Evolutionary conservation across 805 yeast species (phyloP).

Genomic region (Pichia insulana): DNA sequence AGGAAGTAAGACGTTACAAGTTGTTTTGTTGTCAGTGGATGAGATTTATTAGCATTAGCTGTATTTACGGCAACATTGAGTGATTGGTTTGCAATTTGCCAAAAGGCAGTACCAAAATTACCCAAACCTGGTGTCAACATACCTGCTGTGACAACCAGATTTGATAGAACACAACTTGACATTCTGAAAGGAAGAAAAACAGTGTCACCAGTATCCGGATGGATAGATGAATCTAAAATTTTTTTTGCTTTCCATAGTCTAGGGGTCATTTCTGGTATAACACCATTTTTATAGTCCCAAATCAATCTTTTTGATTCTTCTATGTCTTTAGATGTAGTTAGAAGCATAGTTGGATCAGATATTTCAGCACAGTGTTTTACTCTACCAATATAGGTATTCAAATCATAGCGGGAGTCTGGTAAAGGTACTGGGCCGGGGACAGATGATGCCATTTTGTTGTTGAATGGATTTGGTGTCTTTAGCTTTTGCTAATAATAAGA

Average conservation of each 20-base stretch:
- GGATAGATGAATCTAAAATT: conserved; percentile 82
- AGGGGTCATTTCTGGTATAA: conserved; percentile 55
- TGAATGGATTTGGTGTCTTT: too few species aligned
- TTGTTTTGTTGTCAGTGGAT: conserved; percentile 76
- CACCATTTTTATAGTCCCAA: conserved; percentile 67
- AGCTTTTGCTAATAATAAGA: too few species aligned
- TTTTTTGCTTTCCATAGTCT: conserved; percentile 85
- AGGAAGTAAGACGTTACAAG: conserved; percentile 68
- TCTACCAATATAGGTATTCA: conserved; percentile 83
- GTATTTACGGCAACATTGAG: conserved; percentile 94
- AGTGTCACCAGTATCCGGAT: conserved; percentile 94
- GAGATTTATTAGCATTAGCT: conserved; percentile 92
- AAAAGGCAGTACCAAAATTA: conserved; percentile 81
- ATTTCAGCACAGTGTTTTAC: conserved; percentile 91
- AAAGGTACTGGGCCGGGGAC: conserved; percentile 72
- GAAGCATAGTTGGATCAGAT: conserved; percentile 83
- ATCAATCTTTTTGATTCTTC: conserved; percentile 55
- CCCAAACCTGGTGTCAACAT: conserved; percentile 95
- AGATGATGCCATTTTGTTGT: conserved; percentile 80
- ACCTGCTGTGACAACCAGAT: conserved; percentile 91
- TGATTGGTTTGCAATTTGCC: conserved; percentile 98
- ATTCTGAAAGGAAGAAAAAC: conserved; percentile 91
- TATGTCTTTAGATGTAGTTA: conserved; percentile 60
- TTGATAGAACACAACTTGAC: conserved; percentile 92
- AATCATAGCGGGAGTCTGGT: conserved; percentile 75